These are phyloP conservation scores for Metarhizium album DNA, from an alignment of 2,329 filamentous ascomycete species.

Conservation along the genomic window DNA sequence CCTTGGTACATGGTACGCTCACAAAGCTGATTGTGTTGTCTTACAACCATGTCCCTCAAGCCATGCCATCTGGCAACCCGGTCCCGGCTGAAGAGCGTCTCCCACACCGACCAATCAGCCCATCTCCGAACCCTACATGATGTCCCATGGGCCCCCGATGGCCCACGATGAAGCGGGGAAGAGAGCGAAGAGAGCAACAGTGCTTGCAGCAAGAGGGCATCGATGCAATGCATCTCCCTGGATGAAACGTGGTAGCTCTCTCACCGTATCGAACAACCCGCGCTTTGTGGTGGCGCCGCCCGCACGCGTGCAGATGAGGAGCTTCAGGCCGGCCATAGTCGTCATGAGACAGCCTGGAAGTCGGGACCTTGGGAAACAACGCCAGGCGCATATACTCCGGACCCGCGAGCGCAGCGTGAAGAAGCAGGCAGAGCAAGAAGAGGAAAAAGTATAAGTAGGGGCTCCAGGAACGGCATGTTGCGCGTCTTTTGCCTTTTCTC, in stretches of 20 bases:
- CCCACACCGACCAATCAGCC: slow-evolving; percentile 1
- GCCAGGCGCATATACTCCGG: not conserved
- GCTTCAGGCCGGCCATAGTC: not conserved
- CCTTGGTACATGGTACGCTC: not conserved
- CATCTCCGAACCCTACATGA: not conserved
- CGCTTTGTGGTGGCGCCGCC: not conserved
- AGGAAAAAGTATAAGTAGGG: slow-evolving; percentile 6
- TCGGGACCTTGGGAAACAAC: too few species aligned
- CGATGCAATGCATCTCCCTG: not conserved
- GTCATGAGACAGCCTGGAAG: too few species aligned
- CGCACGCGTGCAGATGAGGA: slow-evolving; percentile 1
- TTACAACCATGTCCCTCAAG: not conserved
- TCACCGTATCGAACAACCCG: not conserved
- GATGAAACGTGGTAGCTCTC: not conserved
- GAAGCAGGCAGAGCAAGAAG: not conserved
- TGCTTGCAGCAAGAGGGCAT: not conserved
- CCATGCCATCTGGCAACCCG: slow-evolving; percentile 2
- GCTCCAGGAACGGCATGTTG: not conserved
- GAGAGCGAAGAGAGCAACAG: too few species aligned
- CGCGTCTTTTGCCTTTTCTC: not conserved
- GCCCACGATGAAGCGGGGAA: slow-evolving; percentile 1
- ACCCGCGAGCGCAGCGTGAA: too few species aligned
- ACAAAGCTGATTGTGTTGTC: too few species aligned
- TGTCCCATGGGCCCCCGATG: too few species aligned
- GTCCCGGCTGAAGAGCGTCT: not conserved